Conservation (phyloP, 148 eudicot genomes). For the Beta vulgaris region DNA sequence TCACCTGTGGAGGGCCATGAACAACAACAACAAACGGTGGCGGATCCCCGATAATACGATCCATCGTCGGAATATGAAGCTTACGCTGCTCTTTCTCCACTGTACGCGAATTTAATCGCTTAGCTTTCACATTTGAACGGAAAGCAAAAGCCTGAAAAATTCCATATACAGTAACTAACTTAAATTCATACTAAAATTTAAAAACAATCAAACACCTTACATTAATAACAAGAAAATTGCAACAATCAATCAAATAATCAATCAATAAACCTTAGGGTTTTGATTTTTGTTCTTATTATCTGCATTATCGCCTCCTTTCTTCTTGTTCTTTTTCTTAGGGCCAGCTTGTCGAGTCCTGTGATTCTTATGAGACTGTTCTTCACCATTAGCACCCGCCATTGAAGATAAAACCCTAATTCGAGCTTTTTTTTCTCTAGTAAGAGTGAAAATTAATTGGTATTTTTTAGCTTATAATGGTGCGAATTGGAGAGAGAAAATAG, state of each 20-base stretch:
- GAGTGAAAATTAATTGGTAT: neutral
- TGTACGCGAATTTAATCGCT: conserved; percentile 58
- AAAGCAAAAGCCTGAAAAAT: conserved; percentile 39
- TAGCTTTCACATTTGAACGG: conserved; percentile 71
- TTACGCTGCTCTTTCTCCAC: conserved; percentile 87
- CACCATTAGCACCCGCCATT: neutral
- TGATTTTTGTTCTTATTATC: neutral
- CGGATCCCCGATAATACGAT: conserved; percentile 68
- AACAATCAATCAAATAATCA: neutral
- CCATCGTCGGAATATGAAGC: conserved; percentile 74
- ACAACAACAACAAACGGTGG: conserved; percentile 86
- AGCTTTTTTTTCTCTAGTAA: too few relatives aligned
- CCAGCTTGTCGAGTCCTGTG: neutral
- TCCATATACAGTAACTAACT: neutral
- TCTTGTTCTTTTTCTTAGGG: neutral
- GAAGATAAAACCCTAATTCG: neutral
- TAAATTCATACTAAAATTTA: neutral
- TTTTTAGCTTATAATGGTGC: neutral
- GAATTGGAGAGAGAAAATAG: neutral
- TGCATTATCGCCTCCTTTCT: neutral
- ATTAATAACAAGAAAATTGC: neutral
- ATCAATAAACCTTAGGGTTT: neutral
- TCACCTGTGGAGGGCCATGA: conserved; percentile 90
- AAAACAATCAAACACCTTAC: neutral
- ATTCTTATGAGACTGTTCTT: neutral